Base-by-base conservation (phyloP, 2,329 filamentous ascomycete species). In the Alternaria ethzedia region DNA sequence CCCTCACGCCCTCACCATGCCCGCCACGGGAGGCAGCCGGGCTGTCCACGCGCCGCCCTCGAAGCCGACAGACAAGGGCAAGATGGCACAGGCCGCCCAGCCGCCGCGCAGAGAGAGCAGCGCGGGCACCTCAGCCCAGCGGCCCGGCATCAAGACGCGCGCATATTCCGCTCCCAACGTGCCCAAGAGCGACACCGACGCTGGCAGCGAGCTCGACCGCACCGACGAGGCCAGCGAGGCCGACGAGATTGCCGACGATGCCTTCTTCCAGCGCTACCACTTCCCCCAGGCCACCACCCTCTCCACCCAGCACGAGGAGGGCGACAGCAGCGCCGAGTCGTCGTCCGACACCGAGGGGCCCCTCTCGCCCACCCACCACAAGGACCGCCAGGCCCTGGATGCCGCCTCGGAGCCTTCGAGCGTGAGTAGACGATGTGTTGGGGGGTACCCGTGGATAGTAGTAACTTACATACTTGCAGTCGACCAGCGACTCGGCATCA, bases 211-310 rank as follows among this genome's bases (percentile, higher is more conserved):
- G 54, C 55, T 66, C n/a, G 62, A 44, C 58, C 58, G 66, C 64
- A 51, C 87, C 87, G 2, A 89, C 90, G n/a, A 90, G 86, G 89
- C 91, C 90, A 72, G 68, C 54, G 78, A 78, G 46, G 76, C 74
- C 69, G 76, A 78, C 26, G 77, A 79, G 59, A 80, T 81, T 45
- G 71, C 75, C 25, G 70, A 71, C 67, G 80, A 82, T 59, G 74
- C 77, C 65, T 81, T 81, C 75, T 81, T 81, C 74, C 79, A 80
- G 73, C 77, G 79, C 57, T 81, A 78, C 71, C 76, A 79, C 70
- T 75, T 80, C 70, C 73, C 78, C 69, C 73, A 65, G 68, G 71
- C 64, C 73, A 20, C 36, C 0, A 17, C 32, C 1, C 61, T 41
- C 32, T 26, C 49, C 6, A 23, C 51, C 32, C 49, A 59, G 17